Conservation (phyloP, 2,329 filamentous ascomycete species). For the Xylariales sp. region DNA sequence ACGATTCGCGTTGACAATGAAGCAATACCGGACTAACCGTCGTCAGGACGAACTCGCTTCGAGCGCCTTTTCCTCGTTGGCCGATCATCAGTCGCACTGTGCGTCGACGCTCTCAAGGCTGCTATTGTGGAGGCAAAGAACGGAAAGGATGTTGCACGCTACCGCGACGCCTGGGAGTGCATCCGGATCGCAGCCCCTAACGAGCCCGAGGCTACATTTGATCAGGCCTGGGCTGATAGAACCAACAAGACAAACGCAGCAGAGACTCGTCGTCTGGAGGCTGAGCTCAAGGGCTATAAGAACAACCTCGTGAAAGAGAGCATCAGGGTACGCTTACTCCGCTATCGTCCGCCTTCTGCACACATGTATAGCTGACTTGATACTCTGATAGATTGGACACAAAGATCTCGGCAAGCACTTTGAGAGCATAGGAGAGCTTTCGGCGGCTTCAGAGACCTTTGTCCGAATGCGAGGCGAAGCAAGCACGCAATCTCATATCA, state of each 20-base stretch:
- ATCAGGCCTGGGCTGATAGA: slow-evolving; percentile 70
- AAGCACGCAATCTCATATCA: slow-evolving; percentile 75
- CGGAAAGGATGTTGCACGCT: slow-evolving; percentile 68
- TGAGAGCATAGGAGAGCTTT: slow-evolving; percentile 71
- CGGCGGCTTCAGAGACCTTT: slow-evolving; percentile 71
- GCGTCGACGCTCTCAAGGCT: slow-evolving; percentile 73
- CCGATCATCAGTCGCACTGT: slow-evolving; percentile 68
- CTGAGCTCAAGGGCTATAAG: slow-evolving; percentile 86
- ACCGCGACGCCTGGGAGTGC: slow-evolving; percentile 62
- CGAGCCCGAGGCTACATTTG: slow-evolving; percentile 62
- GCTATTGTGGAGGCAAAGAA: slow-evolving; percentile 72
- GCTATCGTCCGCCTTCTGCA: too few relatives aligned
- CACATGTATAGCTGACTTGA: neutral
- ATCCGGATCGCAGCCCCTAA: slow-evolving; percentile 59
- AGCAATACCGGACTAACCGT: slow-evolving; percentile 10
- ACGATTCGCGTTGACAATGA: too few relatives aligned
- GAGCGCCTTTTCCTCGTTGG: slow-evolving; percentile 81
- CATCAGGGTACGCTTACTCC: slow-evolving; percentile 79
- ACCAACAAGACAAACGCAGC: slow-evolving; percentile 61
- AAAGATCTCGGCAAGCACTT: slow-evolving; percentile 86
- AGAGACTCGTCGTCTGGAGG: slow-evolving; percentile 73
- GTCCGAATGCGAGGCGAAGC: slow-evolving; percentile 86
- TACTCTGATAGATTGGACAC: slow-evolving; percentile 72
- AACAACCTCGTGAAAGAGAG: slow-evolving; percentile 98
- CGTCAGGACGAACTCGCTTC: slow-evolving; percentile 71